Evolutionary conservation across 2,329 filamentous ascomycete species (phyloP), one percentile per base, ranked within the genome.

Genomic region (Ophiostoma perfectum): DNA sequence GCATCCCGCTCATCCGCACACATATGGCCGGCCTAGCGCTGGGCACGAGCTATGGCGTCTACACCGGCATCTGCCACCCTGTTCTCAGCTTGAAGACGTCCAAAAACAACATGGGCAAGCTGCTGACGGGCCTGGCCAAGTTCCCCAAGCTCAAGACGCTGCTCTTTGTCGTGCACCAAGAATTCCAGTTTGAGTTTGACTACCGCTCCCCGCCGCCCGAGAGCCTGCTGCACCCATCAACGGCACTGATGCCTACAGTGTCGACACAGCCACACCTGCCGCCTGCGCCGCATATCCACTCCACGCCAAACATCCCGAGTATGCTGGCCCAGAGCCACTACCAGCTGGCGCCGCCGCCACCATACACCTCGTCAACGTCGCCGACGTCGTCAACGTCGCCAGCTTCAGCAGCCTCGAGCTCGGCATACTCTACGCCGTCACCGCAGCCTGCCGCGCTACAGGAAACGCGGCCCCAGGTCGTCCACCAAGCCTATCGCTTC

Each of bases 131-230:
- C 27, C 74, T 82, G 16, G 77, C 78, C 39, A 79, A 78, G 68
- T 81, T 83, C 41, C 73, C 75, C 0, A 75, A 74, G 49, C 76
- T 83, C 47, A 76, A 77, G 70, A 78, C 76, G 45, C 75, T 83
- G 63, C 75, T 82, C 7, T 78, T 82, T 41, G 76, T 82, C 18
- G 79, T 83, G 3, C 80, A 81, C 70, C 81, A 83, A 70, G 80
- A 81, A 67, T 81, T 81, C 62, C 79, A 80, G 41, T 82, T 82
- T 71, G 80, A 80, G 70, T 79, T 79, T 58, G 75, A 78, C 69
- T 75, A 74, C 18, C 73, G 75, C 66, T 38, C 42, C 74, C 72
- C 67, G 44, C 47, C 12, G 14, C 62, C 18, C 44, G 18, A 27
- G 39, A 44, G 65, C 14, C 27, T 65, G 47, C 44, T 44, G 27